Percentiles rank a stretch among this genome's conserved stretches.
These are phyloP conservation scores for Hepatocystis sp. DNA, from an alignment of 169 alveolate species.

Conservation along the genomic window DNA sequence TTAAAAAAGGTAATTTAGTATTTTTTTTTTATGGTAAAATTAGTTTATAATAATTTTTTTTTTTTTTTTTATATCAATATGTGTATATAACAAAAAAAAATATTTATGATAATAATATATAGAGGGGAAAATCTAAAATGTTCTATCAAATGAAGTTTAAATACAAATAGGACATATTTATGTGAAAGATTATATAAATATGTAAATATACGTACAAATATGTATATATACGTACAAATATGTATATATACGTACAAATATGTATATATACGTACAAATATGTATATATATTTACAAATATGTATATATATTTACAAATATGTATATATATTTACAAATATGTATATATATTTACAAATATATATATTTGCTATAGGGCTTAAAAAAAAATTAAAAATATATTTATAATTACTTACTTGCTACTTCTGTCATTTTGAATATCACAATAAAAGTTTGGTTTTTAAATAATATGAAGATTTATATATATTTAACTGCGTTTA, in stretches of 20 bases:
- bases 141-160: no score
- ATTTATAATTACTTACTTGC: slow-evolving; percentile 50
- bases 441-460: slow-evolving; percentile 7
- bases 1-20: no score
- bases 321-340: neutral
- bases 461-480: no score
- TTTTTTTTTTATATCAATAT: no score
- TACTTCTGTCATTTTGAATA: slow-evolving; percentile 72
- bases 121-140: no score
- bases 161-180: no score
- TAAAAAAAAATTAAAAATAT: neutral
- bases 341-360: slow-evolving; percentile 1
- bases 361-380: neutral
- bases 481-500: neutral
- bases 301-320: slow-evolving; percentile 2
- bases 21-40: no score
- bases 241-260: neutral
- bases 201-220: slow-evolving; percentile 5
- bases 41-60: no score
- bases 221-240: neutral
- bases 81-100: no score
- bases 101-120: no score
- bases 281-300: neutral
- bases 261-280: neutral
- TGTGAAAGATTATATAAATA: no score